phyloP scores from a whole-genome alignment of 2,329 filamentous ascomycete genomes.

The Neonectria hederae region DNA sequence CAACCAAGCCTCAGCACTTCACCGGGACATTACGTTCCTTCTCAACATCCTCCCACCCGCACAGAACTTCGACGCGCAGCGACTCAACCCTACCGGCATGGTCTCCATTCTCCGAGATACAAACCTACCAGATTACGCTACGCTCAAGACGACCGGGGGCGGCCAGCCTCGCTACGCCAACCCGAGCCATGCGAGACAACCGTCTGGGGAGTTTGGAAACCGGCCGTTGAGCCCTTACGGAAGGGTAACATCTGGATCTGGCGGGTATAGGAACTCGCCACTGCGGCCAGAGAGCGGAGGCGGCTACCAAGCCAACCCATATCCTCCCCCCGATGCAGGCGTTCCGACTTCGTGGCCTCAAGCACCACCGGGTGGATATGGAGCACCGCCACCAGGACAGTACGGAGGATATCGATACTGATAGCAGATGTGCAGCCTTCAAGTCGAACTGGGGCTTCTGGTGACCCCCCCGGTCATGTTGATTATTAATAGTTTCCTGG shows the following conservation, averaged over 20 bases:
- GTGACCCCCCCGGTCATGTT: conserved; percentile 4
- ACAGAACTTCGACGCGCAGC: conserved; percentile 74
- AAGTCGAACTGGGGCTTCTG: not conserved
- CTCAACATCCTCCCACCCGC: conserved; percentile 80
- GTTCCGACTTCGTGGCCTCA: conserved; percentile 43
- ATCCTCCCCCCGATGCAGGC: conserved; percentile 43
- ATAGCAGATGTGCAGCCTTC: conserved; percentile 9
- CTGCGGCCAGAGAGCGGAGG: conserved; percentile 56
- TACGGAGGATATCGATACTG: conserved; percentile 50
- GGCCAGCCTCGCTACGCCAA: conserved; percentile 48
- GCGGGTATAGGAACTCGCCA: conserved; percentile 62
- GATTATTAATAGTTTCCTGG: conserved; percentile 19
- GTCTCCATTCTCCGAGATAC: conserved; percentile 77
- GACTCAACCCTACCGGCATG: conserved; percentile 76
- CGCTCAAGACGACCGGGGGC: conserved; percentile 60
- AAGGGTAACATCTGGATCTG: conserved; percentile 51
- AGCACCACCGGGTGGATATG: conserved; percentile 43
- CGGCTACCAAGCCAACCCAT: conserved; percentile 42
- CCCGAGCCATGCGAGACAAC: conserved; percentile 51
- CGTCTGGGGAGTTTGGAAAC: conserved; percentile 55
- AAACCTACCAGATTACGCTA: conserved; percentile 68
- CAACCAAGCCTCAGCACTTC: conserved; percentile 73
- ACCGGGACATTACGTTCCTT: conserved; percentile 72
- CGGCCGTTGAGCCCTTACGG: conserved; percentile 61
- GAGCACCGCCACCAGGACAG: conserved; percentile 47